Evolutionary conservation across 805 yeast genomes (phyloP), one percentile per base, ranked within the genome.

Genomic region (Sugiyamaella qingdaonensis): DNA sequence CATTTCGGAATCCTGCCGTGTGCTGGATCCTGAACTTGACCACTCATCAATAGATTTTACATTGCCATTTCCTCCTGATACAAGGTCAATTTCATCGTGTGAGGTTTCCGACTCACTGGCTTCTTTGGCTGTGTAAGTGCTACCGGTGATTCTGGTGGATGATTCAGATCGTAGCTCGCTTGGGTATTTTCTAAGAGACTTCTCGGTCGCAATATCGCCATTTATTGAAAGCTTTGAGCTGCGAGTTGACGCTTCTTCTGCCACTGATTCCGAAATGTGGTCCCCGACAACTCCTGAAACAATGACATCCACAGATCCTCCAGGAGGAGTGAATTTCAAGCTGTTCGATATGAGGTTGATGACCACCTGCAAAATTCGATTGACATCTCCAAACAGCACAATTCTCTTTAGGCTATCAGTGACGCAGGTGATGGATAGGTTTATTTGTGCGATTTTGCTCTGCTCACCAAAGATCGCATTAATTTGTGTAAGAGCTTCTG

Each of bases 301-400:
- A 14, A 27, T 35, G 9, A 51, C 54, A 4, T 33, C 35, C 18
- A 56, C 43, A 2, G 47, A 32, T 4, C 97, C 98, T 54, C 88
- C 88, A 14, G 83, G 86, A 0, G 96, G 96, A 0, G 98, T 91
- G 63, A 94, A 94, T 67, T 94, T 94, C 61, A 94, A 73, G 0
- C 96, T 84, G 69, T 94, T 92, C 14, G 95, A 85, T 9, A 92
- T 94, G 52, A 94, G 73, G 63, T 94, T 94, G 91, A 92, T 90
- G 5, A 92, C 84, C 48, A 94, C 85, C 68, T 92, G 99, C 52
- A 88, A 81, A 41, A 94, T 87, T 65, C 98, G 76, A 68, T 89
- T 90, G 8, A 94, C 82, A 68, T 92, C 99, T 1, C 97, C 98
- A 69, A 76, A 81, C 7, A 92, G 70, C 1, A 88, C 78, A 75